Evolutionary conservation across 1,284 basidiomycete species (phyloP), one percentile per base, ranked within the genome.

Genomic region (Leccinum fallax): DNA sequence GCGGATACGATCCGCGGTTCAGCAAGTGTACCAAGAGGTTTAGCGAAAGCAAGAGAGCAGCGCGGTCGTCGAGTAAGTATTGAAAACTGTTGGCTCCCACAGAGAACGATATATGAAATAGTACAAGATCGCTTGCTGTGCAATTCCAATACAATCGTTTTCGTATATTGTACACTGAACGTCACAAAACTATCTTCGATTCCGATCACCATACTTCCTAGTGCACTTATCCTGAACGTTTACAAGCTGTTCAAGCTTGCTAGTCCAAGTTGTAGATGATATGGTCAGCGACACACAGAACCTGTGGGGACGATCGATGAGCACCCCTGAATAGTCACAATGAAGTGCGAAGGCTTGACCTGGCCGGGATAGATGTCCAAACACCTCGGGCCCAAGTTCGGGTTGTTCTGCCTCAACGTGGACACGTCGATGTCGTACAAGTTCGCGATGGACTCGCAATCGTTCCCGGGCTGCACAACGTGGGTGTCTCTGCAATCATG

Each of bases 41-140:
- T 76, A 78, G 57, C 71, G 77, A 40, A 72, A 77, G 59, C 80
- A 83, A 63, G 81, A 82, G 58, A 79, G 77, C 53, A 78, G 78
- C 5, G 69, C 70, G 10, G 76, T 79, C 34, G 81, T 79, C 4
- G 76, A 36, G 15, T 36, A 7, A 15, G 15, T 36, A 36, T 36
- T 36, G 3, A 43, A 43, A 8, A 48, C 43, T 48, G 43, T 21
- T 21, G 43, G 6, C 6, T 11, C 11, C 3, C 7, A 43, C 6
- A 48, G 9, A 48, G 11, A 48, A 48, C 43, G 6, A 19, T 46
- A 19, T 46, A 19, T 46, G 40, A 43, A 43, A 43, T 10, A 28
- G 28, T 30, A 43, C 11, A 48, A 48, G 19, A 13, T 21, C 43
- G 5, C 40, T n/a, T 11, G 40, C 40, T 19, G 38, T 19, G 40